Conservation (phyloP, 257 asterid species). For the Nicotiana tabacum region DNA sequence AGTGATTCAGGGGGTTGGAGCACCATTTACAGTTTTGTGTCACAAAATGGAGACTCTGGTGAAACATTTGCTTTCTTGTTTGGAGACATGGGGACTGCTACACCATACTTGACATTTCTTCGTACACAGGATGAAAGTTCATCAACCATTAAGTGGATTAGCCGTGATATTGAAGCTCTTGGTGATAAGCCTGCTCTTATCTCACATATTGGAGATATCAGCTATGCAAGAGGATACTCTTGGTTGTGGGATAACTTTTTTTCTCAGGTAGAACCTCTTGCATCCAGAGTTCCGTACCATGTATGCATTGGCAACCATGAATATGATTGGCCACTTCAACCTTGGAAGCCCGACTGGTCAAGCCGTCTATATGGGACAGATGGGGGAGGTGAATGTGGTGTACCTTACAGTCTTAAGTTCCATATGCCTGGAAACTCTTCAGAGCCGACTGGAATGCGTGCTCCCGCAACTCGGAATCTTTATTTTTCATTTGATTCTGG, state of each 20-base stretch:
- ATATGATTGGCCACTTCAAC: constrained; percentile 86
- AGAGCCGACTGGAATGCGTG: constrained; percentile 69
- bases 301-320: constrained; percentile 96
- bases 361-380: constrained; percentile 49
- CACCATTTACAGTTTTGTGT: constrained; percentile 48
- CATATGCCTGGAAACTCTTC: constrained; percentile 90
- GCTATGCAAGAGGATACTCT: constrained; percentile 90
- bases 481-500: constrained; percentile 80
- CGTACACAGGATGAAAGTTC: constrained; percentile 76
- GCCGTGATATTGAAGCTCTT: constrained; percentile 66
- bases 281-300: constrained; percentile 76
- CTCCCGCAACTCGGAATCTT: constrained; percentile 76
- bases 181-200: constrained; percentile 75
- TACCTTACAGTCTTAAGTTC: constrained; percentile 76
- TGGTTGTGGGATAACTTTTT: constrained; percentile 98
- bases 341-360: constrained; percentile 95
- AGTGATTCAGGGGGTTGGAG: constrained; percentile 87
- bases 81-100: constrained; percentile 97
- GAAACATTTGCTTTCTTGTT: constrained; percentile 79
- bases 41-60: constrained; percentile 43
- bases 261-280: constrained; percentile 69
- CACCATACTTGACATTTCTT: constrained; percentile 66
- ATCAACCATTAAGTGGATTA: constrained; percentile 79
- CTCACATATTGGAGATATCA: constrained; percentile 93
- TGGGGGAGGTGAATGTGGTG: constrained; percentile 98